phyloP scores from a whole-genome alignment of 1,139 yeast species.

The Pneumocystis murina region DNA sequence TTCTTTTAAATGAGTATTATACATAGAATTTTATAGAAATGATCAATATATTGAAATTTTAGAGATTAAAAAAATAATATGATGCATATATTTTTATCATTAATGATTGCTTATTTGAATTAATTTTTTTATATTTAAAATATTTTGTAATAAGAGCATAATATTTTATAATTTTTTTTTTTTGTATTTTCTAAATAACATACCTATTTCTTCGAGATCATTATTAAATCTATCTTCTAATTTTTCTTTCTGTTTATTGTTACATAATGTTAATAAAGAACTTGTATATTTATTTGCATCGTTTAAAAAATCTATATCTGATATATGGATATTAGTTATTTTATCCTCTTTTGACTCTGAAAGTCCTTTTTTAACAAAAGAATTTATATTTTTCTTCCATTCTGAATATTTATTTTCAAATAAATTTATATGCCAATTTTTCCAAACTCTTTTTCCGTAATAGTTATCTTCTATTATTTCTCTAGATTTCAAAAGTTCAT shows the following conservation, averaged over 20 bases:
- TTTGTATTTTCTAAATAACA: neutral
- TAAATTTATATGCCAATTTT: slow-evolving; percentile 78
- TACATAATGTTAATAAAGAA: neutral
- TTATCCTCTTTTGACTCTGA: neutral
- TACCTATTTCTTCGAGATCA: neutral
- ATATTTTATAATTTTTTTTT: neutral
- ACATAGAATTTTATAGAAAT: no score
- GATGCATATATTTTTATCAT: no score
- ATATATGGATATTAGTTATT: neutral
- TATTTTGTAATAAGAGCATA: neutral
- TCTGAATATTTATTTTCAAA: slow-evolving; percentile 23
- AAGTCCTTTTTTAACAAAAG: neutral
- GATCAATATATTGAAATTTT: no score
- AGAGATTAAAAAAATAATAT: no score
- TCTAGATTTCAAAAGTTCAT: slow-evolving; percentile 39
- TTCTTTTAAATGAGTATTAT: no score
- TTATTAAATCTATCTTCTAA: neutral
- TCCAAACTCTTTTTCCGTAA: slow-evolving; percentile 89
- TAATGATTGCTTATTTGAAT: no score
- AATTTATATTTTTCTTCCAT: slow-evolving; percentile 6
- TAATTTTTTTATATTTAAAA: neutral
- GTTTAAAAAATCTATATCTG: neutral
- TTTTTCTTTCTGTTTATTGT: neutral
- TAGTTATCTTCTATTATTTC: slow-evolving; percentile 49
- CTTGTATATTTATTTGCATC: neutral